A percentile compares a stretch with the other conserved stretches of the same genome.
phyloP scores from a whole-genome alignment of 2,329 filamentous ascomycete species.

The Microcyclospora pomicola region DNA sequence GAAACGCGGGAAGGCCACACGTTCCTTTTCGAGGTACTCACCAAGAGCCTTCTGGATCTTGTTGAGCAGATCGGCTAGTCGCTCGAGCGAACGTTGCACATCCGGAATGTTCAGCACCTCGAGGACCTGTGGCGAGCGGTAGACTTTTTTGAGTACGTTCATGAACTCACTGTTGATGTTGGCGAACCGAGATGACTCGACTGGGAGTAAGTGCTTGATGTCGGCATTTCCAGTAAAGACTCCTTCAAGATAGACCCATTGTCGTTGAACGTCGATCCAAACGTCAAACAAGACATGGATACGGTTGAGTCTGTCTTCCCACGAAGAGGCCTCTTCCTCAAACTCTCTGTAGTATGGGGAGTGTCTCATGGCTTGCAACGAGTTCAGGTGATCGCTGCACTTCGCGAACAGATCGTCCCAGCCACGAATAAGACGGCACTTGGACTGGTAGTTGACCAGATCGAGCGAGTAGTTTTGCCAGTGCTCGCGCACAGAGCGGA shows the following conservation, averaged over 20 bases:
- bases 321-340: constrained; percentile 87
- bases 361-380: constrained; percentile 94
- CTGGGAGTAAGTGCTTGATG: constrained; percentile 93
- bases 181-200: constrained; percentile 91
- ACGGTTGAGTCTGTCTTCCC: constrained; percentile 96
- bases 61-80: constrained; percentile 89
- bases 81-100: constrained; percentile 88
- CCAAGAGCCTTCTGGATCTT: constrained; percentile 98
- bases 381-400: constrained; percentile 96
- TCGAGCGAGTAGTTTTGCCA: constrained; percentile 95
- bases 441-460: constrained; percentile 93
- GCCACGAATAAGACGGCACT: constrained; percentile 89
- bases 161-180: constrained; percentile 99
- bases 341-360: constrained; percentile 99
- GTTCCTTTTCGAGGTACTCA: constrained; percentile 95
- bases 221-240: constrained; percentile 98
- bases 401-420: constrained; percentile 98
- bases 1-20: constrained; percentile 94
- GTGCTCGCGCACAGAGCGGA: constrained; percentile 89
- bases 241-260: constrained; percentile 98
- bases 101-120: constrained; percentile 93
- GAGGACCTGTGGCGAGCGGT: constrained; percentile 87
- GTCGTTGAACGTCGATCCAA: constrained; percentile 99
- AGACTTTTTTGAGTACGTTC: constrained; percentile 98
- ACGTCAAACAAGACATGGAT: constrained; percentile 97